Base-by-base conservation (phyloP, 495 filamentous ascomycete genomes). In the Hypoxylon fuscum region DNA sequence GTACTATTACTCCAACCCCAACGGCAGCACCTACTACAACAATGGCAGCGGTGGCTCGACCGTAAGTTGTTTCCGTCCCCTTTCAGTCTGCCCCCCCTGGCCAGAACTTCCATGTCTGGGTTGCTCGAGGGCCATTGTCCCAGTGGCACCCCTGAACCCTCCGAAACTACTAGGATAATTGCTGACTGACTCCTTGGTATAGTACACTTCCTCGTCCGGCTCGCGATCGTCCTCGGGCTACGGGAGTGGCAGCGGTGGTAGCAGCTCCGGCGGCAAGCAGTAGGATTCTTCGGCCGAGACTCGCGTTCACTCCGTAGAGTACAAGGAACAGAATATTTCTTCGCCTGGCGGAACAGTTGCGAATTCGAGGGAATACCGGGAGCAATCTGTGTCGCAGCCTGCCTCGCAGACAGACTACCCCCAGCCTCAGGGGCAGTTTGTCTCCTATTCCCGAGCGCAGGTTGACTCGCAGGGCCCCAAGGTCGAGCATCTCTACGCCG, bases 1-100 rank as follows among this genome's bases (percentile, higher is more conserved):
- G n/a, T 87, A 86, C 76, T 83, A 86, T 65, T 86, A 85, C 70
- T 82, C 77, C 50, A 87, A 86, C 70, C 70, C 83, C 37, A 75
- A 85, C 50, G 77, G 77, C 2, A 77, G 74, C 62, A 76, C 72
- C 18, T 81, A 80, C 71, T 71, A 78, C 72, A 78, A 79, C 67
- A 68, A 77, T 46, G 77, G 79, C 58, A 48, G 61, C 20, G 79
- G 79, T 2, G 52, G 69, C 35, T 77, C 77, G 11, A 76, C 66
- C 9, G 25, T 27, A 8, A 27, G 25, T 27, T 27, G 3, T 4
- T 27, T 27, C 25, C n/a, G n/a, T n/a, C 25, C 25, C 25, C 8
- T 27, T 27, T 27, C 8, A 27, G 4, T 27, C 25, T 27, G n/a
- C n/a, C n/a, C n/a, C n/a, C n/a, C n/a, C n/a, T n/a, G n/a, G n/a